phyloP scores from a whole-genome alignment of 768 basidiomycete species.

The Phylloporus arenicola region DNA sequence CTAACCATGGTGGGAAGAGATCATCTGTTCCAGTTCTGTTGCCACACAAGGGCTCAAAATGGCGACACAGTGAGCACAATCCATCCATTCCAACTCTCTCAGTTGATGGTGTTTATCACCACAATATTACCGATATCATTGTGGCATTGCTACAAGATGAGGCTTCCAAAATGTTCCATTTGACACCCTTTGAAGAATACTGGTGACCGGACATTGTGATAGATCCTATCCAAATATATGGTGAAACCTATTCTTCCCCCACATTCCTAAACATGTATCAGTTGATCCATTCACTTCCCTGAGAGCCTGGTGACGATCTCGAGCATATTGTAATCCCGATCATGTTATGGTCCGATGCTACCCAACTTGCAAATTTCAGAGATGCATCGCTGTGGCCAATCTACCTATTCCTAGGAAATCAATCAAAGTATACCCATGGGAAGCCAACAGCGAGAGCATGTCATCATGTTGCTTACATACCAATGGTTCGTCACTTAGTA shows the following conservation, averaged over 20 bases:
- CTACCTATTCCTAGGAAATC: not conserved
- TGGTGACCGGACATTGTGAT: not conserved
- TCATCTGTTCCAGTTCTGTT: conserved; percentile 4
- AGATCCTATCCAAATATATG: not conserved
- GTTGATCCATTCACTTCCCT: not conserved
- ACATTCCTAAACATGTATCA: not conserved
- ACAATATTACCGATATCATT: not conserved
- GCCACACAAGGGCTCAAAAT: not conserved
- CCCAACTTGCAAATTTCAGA: not conserved
- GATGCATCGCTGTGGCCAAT: not conserved
- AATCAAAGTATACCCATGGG: conserved; percentile 1
- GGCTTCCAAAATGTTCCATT: not conserved
- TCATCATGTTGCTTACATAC: not conserved
- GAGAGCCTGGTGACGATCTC: not conserved
- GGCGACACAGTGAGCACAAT: not conserved
- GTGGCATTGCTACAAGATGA: not conserved
- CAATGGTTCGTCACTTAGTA: not conserved
- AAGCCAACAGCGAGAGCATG: conserved; percentile 6
- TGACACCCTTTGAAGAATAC: not conserved
- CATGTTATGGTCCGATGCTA: not conserved
- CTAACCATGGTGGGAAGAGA: not conserved
- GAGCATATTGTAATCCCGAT: not conserved
- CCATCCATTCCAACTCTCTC: not conserved
- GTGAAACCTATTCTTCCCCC: not conserved
- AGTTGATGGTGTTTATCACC: not conserved